phyloP scores from a whole-genome alignment of 768 basidiomycete genomes.

The Psilocybe cubensis region DNA sequence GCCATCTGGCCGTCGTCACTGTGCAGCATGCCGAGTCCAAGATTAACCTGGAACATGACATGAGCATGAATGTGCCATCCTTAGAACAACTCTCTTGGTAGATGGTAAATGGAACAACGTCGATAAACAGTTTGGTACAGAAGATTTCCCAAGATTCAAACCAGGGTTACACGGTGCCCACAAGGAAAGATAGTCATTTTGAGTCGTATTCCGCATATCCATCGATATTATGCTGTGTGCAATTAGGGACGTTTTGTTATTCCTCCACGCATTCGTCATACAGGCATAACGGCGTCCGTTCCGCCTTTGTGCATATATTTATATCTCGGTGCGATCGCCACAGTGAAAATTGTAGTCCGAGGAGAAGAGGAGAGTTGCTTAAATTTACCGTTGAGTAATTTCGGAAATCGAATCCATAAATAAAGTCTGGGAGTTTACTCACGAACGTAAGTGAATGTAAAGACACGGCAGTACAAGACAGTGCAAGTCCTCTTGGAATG shows the following conservation, averaged over 20 bases:
- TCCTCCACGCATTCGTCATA: neutral
- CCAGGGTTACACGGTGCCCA: neutral
- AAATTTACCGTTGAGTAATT: neutral
- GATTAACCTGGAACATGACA: neutral
- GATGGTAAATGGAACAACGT: neutral
- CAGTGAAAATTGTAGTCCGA: slow-evolving; percentile 2
- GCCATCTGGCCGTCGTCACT: neutral
- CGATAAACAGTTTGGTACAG: neutral
- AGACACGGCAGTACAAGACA: neutral
- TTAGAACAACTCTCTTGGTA: neutral
- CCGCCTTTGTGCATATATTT: slow-evolving; percentile 3
- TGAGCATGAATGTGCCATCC: neutral
- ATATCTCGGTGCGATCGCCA: slow-evolving; percentile 1
- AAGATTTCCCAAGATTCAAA: neutral
- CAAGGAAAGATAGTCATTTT: neutral
- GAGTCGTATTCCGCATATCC: neutral
- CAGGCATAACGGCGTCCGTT: neutral
- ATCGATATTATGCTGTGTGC: neutral
- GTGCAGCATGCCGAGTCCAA: neutral
- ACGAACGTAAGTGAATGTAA: neutral
- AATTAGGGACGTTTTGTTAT: neutral
- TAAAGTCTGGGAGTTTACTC: slow-evolving; percentile 10
- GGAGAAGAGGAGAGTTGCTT: slow-evolving; percentile 1
- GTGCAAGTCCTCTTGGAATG: neutral
- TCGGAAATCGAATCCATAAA: slow-evolving; percentile 2